A percentile compares a stretch with the other conserved stretches of the same genome.
These are phyloP conservation scores for Amorphotheca resinae DNA, from an alignment of 495 filamentous ascomycete species.

Conservation along the genomic window DNA sequence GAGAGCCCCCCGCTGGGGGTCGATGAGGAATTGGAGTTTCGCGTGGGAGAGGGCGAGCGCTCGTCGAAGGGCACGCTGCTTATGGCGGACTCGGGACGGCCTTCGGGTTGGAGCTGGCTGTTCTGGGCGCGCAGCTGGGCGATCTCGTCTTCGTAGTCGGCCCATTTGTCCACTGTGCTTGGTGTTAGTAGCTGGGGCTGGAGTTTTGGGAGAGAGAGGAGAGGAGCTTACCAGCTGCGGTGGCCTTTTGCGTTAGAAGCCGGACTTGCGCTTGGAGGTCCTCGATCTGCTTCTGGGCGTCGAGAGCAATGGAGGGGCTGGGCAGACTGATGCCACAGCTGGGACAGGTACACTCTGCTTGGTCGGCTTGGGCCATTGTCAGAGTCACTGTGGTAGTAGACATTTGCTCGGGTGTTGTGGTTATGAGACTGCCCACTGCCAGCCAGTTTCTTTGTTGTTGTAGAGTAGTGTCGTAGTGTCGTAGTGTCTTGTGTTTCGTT, in stretches of 20 bases:
- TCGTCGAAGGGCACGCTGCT: conserved; percentile 10
- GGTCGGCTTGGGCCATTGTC: conserved; percentile 8
- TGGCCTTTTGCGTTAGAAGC: conserved; percentile 62
- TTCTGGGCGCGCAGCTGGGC: conserved; percentile 21
- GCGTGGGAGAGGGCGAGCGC: conserved; percentile 24
- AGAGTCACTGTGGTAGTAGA: conserved; percentile 20
- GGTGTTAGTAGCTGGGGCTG: background rate
- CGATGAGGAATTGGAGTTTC: conserved; percentile 25
- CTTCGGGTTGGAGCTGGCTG: conserved; percentile 26
- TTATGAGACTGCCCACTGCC: conserved; percentile 22
- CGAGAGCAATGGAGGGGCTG: conserved; percentile 8
- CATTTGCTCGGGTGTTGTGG: conserved; percentile 11
- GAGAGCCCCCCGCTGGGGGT: conserved; percentile 3
- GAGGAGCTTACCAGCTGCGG: conserved; percentile 51
- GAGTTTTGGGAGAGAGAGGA: background rate
- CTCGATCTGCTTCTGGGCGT: conserved; percentile 56
- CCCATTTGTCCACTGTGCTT: conserved; percentile 53
- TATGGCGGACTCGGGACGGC: no score
- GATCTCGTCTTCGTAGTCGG: conserved; percentile 92
- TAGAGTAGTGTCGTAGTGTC: no score
- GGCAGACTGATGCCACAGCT: conserved; percentile 19
- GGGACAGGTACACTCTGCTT: conserved; percentile 6
- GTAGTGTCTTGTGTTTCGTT: no score
- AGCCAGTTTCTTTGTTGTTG: no score
- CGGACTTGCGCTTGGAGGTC: conserved; percentile 74